phyloP scores from a whole-genome alignment of 768 basidiomycete species.

The Suillus weaverae region DNA sequence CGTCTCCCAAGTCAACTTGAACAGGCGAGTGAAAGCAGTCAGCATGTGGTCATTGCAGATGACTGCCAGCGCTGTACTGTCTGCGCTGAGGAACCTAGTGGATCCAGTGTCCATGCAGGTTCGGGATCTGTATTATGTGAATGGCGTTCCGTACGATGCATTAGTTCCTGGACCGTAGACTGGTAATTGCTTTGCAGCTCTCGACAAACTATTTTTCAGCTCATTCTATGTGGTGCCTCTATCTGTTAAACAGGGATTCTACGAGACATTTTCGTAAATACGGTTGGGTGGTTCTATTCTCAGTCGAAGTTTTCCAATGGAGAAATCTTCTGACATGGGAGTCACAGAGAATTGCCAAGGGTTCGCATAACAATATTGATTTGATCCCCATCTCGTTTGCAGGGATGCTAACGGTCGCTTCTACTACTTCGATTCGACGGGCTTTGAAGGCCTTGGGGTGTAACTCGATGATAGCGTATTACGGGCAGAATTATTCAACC shows the following conservation, averaged over 20 bases:
- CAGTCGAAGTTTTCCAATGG: background rate
- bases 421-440: background rate
- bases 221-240: background rate
- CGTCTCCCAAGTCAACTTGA: conserved; percentile 87
- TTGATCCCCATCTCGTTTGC: background rate
- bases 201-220: background rate
- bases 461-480: background rate
- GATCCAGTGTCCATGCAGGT: conserved; percentile 54
- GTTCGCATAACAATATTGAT: background rate
- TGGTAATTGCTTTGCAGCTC: background rate
- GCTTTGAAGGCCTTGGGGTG: background rate
- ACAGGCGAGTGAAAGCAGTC: conserved; percentile 86
- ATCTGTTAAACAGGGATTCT: background rate
- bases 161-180: conserved; percentile 21
- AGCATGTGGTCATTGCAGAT: conserved; percentile 94
- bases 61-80: conserved; percentile 85
- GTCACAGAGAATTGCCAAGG: background rate
- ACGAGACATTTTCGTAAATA: background rate
- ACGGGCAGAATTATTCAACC: background rate
- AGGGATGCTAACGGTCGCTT: background rate
- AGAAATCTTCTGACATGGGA: background rate
- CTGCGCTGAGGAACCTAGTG: conserved; percentile 71
- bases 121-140: conserved; percentile 30
- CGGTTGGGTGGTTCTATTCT: background rate
- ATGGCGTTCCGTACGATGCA: conserved; percentile 33